phyloP scores from a whole-genome alignment of 164 flowering plant genomes.

The Platanus orientalis region DNA sequence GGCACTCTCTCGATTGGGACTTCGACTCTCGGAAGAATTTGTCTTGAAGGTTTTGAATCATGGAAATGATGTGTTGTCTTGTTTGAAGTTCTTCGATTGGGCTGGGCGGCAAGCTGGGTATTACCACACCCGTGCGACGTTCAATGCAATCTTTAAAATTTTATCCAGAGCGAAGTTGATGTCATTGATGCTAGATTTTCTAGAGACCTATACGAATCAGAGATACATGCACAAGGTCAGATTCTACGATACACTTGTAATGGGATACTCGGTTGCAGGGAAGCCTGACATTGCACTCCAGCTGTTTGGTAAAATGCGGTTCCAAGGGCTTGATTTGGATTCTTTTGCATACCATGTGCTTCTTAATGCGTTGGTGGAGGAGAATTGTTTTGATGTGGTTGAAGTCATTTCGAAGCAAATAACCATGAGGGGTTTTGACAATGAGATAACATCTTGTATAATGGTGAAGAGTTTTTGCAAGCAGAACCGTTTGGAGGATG shows the following conservation, averaged over 20 bases:
- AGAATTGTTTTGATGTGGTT: constrained; percentile 39
- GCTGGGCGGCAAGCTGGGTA: constrained; percentile 68
- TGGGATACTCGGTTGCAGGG: constrained; percentile 81
- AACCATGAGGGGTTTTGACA: constrained; percentile 40
- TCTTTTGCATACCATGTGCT: constrained; percentile 59
- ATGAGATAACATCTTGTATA: constrained; percentile 39
- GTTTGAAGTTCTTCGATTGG: constrained; percentile 90
- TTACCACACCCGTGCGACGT: constrained; percentile 59
- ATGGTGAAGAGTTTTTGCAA: constrained; percentile 52
- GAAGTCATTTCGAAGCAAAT: constrained; percentile 50
- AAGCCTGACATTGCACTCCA: constrained; percentile 61
- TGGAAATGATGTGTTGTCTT: constrained; percentile 44
- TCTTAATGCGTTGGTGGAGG: constrained; percentile 68
- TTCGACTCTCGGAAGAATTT: constrained; percentile 39
- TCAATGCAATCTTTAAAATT: constrained; percentile 61
- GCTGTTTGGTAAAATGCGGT: constrained; percentile 74
- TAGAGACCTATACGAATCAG: constrained; percentile 21
- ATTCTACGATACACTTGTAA: constrained; percentile 52
- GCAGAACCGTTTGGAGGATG: constrained; percentile 45
- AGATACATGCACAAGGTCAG: constrained; percentile 20
- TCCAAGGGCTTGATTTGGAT: constrained; percentile 64
- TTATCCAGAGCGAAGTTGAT: constrained; percentile 39
- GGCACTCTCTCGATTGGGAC: constrained; percentile 35
- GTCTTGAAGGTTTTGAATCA: constrained; percentile 46
- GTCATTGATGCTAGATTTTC: constrained; percentile 51